Evolutionary conservation across 225 moss, liverwort and hornwort genomes (phyloP), one percentile per base, ranked within the genome.

Genomic region (Polytrichum commune): DNA sequence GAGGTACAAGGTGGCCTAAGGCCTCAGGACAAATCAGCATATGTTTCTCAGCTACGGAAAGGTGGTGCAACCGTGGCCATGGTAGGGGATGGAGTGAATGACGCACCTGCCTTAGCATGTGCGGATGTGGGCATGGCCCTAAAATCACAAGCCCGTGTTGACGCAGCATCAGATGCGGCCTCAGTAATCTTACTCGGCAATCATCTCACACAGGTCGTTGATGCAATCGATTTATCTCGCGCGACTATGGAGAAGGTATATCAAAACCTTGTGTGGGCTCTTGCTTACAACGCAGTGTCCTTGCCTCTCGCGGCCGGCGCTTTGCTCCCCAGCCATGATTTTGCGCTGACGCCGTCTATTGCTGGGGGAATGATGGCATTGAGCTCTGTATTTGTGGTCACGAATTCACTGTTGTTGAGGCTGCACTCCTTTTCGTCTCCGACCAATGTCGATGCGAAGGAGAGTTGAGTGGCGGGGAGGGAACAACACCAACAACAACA

Each of bases 101-200:
- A 96, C 70, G 96, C 96, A 70, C 96, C 96, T 23, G 96, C 96
- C 25, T 68, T 96, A 60, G 96, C 96, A 5, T 88, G 89, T 71
- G 93, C 96, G 1, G 90, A 93, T 78, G 96, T 96, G 25, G 96
- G 96, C 53, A 92, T 96, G 80, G 96, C 93, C 27, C 77, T 96
- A 16, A 96, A 93, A 74, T 75, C 85, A 0, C 83, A 92, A 67
- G 87, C 89, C 20, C 84, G 86, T 7, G 78, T 93, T 33, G 93
- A 96, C 84, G 96, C 96, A 1, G 96, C 96, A 46, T 92, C 93
- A 19, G 96, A 96, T 72, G 96, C 96, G n/a, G 96, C 96, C 6
- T 93, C 93, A 4, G 96, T 96, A 1, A 92, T 96, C 63, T 66
- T 96, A 60, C 90, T 96, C 19, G 92, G 96, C 60, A 96, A 93